Percentiles rank a stretch among this genome's conserved stretches.
Evolutionary conservation across 2,329 filamentous ascomycete genomes (phyloP).

Genomic region (Truncatella angustata): DNA sequence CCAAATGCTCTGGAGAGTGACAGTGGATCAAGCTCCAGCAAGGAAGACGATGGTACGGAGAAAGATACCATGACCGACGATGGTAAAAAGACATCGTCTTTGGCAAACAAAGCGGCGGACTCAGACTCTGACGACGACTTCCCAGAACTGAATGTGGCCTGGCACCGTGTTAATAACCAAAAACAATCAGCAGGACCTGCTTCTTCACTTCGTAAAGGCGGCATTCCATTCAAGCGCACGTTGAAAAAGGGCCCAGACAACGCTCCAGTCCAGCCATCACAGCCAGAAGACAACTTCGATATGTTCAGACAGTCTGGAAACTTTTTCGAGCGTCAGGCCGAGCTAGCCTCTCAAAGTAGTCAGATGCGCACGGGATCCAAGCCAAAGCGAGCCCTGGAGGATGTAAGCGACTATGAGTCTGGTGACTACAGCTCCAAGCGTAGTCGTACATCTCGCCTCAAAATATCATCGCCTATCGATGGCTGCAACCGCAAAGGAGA

Average conservation of each 20-base stretch:
- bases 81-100: not conserved
- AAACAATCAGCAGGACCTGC: not conserved
- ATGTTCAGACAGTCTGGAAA: not conserved
- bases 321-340: not conserved
- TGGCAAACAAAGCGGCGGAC: not conserved
- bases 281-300: not conserved
- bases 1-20: no score
- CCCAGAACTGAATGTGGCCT: constrained; percentile 10
- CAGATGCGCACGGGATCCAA: not conserved
- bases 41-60: no score
- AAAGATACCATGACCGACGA: not conserved
- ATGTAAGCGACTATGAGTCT: not conserved
- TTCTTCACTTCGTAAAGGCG: not conserved
- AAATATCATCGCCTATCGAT: no score
- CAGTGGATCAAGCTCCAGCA: constrained; percentile 4
- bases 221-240: not conserved
- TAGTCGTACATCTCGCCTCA: not conserved
- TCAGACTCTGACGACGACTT: constrained; percentile 15
- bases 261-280: not conserved
- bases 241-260: not conserved
- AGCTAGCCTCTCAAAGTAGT: not conserved
- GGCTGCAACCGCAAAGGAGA: no score
- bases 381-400: not conserved
- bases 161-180: constrained; percentile 2
- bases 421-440: not conserved